These are phyloP conservation scores for Lepiota venenata DNA, from an alignment of 768 basidiomycete genomes.

Conservation along the genomic window DNA sequence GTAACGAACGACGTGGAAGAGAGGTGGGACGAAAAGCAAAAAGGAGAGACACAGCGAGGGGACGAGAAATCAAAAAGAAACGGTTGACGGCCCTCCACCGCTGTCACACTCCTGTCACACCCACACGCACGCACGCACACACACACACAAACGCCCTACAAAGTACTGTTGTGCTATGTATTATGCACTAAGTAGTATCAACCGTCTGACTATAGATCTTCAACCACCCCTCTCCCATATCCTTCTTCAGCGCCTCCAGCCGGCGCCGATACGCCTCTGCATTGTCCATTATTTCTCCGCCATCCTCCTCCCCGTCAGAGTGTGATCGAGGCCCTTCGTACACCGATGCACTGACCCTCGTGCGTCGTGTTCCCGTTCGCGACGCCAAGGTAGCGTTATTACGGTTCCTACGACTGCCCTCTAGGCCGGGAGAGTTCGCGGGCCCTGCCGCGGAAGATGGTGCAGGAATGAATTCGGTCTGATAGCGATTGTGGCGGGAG, in stretches of 20 bases:
- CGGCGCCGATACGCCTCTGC: conserved; percentile 72
- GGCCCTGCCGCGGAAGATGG: not conserved
- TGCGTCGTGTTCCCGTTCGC: conserved; percentile 42
- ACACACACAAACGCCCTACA: not conserved
- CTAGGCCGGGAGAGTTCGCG: not conserved
- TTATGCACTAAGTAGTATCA: not conserved
- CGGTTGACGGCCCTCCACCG: not conserved
- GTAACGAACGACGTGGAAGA: conserved; percentile 64
- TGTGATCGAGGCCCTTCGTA: conserved; percentile 49
- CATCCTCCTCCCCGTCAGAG: conserved; percentile 21
- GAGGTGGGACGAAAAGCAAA: conserved; percentile 20
- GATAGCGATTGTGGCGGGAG: conserved; percentile 46
- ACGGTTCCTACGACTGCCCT: not conserved
- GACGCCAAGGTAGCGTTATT: conserved; percentile 32
- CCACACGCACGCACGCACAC: not conserved
- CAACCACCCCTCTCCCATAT: conserved; percentile 90
- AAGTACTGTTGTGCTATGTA: conserved; percentile 4
- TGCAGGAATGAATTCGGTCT: conserved; percentile 41
- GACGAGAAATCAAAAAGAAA: conserved; percentile 3
- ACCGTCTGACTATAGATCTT: conserved; percentile 62
- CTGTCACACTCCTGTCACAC: conserved; percentile 7
- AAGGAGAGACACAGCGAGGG: conserved; percentile 14
- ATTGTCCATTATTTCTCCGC: conserved; percentile 34
- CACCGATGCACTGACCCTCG: conserved; percentile 55
- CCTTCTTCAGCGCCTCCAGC: conserved; percentile 79